These are phyloP conservation scores for sorghum (Sorghum bicolor) DNA, from an alignment of 176 grass and related monocot species.

Conservation along the genomic window Sorghum_bicolor_NCBIv3 NC_012871.2:71400501-71401000, in stretches of 20 bases:
- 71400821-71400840: conserved; percentile 79
- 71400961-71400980: conserved; percentile 83
- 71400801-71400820: conserved; percentile 86
- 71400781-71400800: conserved; percentile 85
- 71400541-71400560: conserved; percentile 4
- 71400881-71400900: neutral
- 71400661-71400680: neutral
- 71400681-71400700: conserved; percentile 3
- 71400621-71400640: neutral
- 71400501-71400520: conserved; percentile 68
- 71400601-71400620: neutral
- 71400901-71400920: neutral
- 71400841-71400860: conserved; percentile 84
- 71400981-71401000: conserved; percentile 52
- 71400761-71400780: conserved; percentile 49
- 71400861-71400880: conserved; percentile 80
- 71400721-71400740: neutral
- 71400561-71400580: neutral
- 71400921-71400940: neutral
- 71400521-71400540: conserved; percentile 13
- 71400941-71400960: conserved; percentile 81
- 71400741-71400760: conserved; percentile 9
- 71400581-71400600: neutral
- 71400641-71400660: neutral
- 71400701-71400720: neutral